Evolutionary conservation across 257 asterid genomes (phyloP), one percentile per base, ranked within the genome.

Genomic region (Asclepias syriaca): DNA sequence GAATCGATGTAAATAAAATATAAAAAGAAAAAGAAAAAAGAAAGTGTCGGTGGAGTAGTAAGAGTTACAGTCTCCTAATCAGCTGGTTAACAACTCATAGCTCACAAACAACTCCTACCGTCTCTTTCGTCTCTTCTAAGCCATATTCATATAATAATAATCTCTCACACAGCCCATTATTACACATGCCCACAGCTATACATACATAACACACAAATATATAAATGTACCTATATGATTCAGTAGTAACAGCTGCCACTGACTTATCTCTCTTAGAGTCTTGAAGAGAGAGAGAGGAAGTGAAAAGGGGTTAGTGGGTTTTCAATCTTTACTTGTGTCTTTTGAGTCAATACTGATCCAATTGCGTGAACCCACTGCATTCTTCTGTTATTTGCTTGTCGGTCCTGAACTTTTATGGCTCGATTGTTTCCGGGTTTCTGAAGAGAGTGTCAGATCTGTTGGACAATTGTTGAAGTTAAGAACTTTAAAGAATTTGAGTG

Each of bases 91-190:
- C 56, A 11, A 34, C 68, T 69, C 68, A 58, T 19, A 4, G 69
- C 71, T 71, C 63, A 21, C 32, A 21, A 58, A 55, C 77, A 67
- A 91, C 87, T 83, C 77, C 60, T n/a, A 73, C 65, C 24, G 86
- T 88, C 86, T 74, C 80, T 81, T 84, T 87, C 94, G 86, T 87
- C 84, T n/a, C 67, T 75, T 60, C 70, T 83, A 83, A 81, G 80
- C 80, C 70, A 76, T 71, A 69, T 51, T 4, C 19, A 43, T 21
- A 55, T 53, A 27, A 5, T 34, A 34, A 34, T 34, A 34, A 34
- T 29, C 34, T 2, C 40, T 51, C 4, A 12, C 8, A 6, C 9
- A n/a, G 11, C 14, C 9, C 51, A 50, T 34, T 32, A 43, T 59
- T 37, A 74, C 80, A 55, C 77, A 81, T 80, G 80, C 67, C 59